phyloP scores from a whole-genome alignment of 345 rosid species.

The Citrus sp. region DNA sequence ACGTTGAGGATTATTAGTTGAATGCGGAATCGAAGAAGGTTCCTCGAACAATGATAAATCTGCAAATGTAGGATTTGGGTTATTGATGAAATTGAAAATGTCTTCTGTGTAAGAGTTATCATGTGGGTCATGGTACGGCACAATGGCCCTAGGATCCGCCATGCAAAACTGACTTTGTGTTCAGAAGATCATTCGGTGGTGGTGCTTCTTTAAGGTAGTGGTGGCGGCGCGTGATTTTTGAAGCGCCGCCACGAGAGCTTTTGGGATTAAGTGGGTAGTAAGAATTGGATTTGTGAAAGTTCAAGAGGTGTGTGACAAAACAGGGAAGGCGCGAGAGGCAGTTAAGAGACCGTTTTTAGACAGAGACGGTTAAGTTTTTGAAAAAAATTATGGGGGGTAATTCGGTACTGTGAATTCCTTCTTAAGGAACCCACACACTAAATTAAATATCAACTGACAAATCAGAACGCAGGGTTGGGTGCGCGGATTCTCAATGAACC shows the following conservation, averaged over 20 bases:
- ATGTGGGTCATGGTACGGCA: constrained; percentile 33
- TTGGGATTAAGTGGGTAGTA: neutral
- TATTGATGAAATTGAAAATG: constrained; percentile 8
- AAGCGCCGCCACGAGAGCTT: constrained; percentile 6
- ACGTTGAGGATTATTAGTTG: neutral
- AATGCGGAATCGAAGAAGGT: neutral
- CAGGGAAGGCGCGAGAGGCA: constrained; percentile 25
- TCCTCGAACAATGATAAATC: constrained; percentile 13
- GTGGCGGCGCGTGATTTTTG: neutral
- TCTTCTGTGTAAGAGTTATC: constrained; percentile 16
- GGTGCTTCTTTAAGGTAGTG: neutral
- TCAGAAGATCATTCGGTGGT: neutral
- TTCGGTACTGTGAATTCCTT: neutral
- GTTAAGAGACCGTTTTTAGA: constrained; percentile 35
- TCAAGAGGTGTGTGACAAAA: neutral
- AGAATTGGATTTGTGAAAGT: neutral
- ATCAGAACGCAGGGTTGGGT: neutral
- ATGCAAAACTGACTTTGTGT: neutral
- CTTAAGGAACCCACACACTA: neutral
- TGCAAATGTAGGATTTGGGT: constrained; percentile 12
- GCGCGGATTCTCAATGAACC: neutral
- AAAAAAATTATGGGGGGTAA: neutral
- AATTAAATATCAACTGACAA: neutral
- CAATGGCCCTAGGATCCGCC: constrained; percentile 30
- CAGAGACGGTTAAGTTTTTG: constrained; percentile 19